Evolutionary conservation across 2,329 filamentous ascomycete species (phyloP), one percentile per base, ranked within the genome.

Genomic region (Pseudogymnoascus sp.): DNA sequence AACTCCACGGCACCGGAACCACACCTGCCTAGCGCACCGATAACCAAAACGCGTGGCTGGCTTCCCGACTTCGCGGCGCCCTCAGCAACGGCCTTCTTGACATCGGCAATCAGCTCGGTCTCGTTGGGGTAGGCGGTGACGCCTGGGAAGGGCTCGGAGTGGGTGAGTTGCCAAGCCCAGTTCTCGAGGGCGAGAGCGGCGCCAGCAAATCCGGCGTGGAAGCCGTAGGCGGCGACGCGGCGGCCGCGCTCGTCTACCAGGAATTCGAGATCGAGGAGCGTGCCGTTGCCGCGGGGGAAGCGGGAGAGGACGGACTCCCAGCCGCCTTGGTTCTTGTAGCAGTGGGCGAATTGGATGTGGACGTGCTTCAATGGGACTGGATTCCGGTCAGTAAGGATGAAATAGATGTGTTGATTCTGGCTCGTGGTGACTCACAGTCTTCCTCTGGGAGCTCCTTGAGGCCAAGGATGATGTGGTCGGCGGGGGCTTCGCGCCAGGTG

Each of bases 201-300:
- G 80, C 81, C 80, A 62, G 89, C 86, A 73, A 90, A 95, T 19
- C 90, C 91, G 31, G 90, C 91, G 66, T 88, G 85, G 76, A 87
- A 90, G 66, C 80, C 79, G 65, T 79, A 79, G 6, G 79, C 79
- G 7, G 88, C 87, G 1, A 93, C 87, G 66, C 90, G 80, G 57
- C 89, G 81, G 39, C 90, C 90, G 31, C 79, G 81, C 68, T 87
- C 84, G 69, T 96, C 89, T 41, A 85, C 84, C 39, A 97, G 81
- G 75, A 96, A 97, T 75, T 96, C 93, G 39, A 97, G 83, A 72
- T 97, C 93, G 65, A 92, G 85, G 13, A 97, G 84, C 0, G 85
- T 88, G 69, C 91, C 90, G 63, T 86, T 85, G 65, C 90, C 92
- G 23, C 85, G 83, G 28, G 89, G 83, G 76, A 92, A 97, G 64